Evolutionary conservation across 352 stramenopile genomes (phyloP), one percentile per base, ranked within the genome.

Genomic region (Sclerospora graminicola): DNA sequence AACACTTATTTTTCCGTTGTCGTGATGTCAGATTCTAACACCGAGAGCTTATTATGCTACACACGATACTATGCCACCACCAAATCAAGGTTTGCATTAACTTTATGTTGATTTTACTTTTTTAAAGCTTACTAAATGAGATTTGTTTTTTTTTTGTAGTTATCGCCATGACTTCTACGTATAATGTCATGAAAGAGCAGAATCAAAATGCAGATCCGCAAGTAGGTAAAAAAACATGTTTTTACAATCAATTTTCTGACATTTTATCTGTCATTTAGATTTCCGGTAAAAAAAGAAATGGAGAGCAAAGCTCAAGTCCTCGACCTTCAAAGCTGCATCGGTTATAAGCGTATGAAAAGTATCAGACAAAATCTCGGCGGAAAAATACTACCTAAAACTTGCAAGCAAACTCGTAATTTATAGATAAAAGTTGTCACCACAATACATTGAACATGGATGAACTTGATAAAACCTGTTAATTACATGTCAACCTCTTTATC

Each of bases 191-290:
- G 18, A 67, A 63, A 10, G 48, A 63, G 19, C 48, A 69, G 5
- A 82, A 83, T 29, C 75, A 81, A 45, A 58, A 51, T 33, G 27
- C 50, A n/a, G 73, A 85, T 35, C 55, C 40, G n/a, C 83, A 86
- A 63, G 78, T 87, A 51, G 8, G 54, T 42, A 14, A 8, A 35
- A n/a, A 14, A 16, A 9, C n/a, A n/a, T n/a, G n/a, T n/a, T n/a
- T n/a, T n/a, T n/a, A n/a, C n/a, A n/a, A n/a, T n/a, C n/a, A n/a
- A n/a, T n/a, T n/a, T n/a, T n/a, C n/a, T n/a, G n/a, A n/a, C n/a
- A n/a, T n/a, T n/a, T n/a, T n/a, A n/a, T n/a, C n/a, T n/a, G n/a
- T n/a, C 35, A 20, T 51, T 10, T 43, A 74, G 63, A 44, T 52
- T 49, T 50, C 41, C 58, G 51, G 62, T 20, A 80, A 80, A 50